Conservation (phyloP, 2,329 filamentous ascomycete genomes). For the Colletotrichum phormii region DNA sequence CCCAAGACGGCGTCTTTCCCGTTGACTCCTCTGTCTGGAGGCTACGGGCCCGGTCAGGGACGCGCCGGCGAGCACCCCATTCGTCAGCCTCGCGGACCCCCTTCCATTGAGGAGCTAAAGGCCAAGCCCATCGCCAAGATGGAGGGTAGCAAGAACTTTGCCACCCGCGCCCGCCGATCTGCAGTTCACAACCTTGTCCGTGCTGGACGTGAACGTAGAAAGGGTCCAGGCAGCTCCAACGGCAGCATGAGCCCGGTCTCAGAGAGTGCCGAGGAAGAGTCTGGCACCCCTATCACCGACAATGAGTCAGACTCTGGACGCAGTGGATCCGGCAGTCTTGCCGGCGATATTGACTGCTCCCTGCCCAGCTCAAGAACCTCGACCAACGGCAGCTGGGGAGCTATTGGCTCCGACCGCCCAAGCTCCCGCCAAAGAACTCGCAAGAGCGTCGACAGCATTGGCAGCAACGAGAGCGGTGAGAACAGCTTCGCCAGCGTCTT, state of each 20-base stretch:
- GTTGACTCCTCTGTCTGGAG: slow-evolving; percentile 81
- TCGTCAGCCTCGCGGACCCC: slow-evolving; percentile 92
- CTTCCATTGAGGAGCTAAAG: slow-evolving; percentile 89
- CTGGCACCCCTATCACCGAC: slow-evolving; percentile 77
- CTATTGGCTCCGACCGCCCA: slow-evolving; percentile 89
- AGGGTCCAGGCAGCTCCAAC: slow-evolving; percentile 75
- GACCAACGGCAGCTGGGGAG: slow-evolving; percentile 78
- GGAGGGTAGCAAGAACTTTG: slow-evolving; percentile 98
- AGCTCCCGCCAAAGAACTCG: slow-evolving; percentile 74
- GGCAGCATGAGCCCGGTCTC: slow-evolving; percentile 92
- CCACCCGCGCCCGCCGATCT: slow-evolving; percentile 88
- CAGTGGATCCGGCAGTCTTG: slow-evolving; percentile 83
- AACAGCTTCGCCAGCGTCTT: slow-evolving; percentile 76
- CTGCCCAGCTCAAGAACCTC: slow-evolving; percentile 81
- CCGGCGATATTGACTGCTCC: slow-evolving; percentile 76
- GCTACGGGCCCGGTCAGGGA: slow-evolving; percentile 91
- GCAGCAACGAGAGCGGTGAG: slow-evolving; percentile 65
- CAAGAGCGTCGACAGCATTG: slow-evolving; percentile 73
- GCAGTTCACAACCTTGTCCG: slow-evolving; percentile 93
- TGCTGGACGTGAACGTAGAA: slow-evolving; percentile 87
- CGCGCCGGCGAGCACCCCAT: slow-evolving; percentile 94
- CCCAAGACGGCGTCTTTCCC: slow-evolving; percentile 87
- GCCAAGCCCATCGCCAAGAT: slow-evolving; percentile 91
- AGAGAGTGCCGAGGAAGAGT: slow-evolving; percentile 73
- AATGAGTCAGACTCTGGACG: slow-evolving; percentile 79